Base-by-base conservation (phyloP, 768 basidiomycete genomes). In the Pleurotus tuber-regium region DNA sequence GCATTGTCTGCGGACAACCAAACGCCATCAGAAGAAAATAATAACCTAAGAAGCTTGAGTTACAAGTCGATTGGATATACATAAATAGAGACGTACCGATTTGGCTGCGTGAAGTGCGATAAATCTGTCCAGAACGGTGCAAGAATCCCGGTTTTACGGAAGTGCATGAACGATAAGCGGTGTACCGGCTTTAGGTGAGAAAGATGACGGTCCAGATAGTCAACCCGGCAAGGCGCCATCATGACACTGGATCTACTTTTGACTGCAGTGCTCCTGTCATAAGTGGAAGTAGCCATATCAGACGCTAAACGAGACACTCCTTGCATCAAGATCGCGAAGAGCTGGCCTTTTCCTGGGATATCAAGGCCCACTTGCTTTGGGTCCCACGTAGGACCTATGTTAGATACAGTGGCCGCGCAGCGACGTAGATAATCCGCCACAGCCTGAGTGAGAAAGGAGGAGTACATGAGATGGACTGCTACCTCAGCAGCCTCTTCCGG, bases 1-100 rank as follows among this genome's bases (percentile, higher is more conserved):
- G 68, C 68, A 23, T 60, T 66, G 54, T 77, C 75, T 7, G 62
- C 64, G 30, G 60, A 43, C 25, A 74, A 47, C 75, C 75, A 77
- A 19, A 55, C 44, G 9, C 75, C 73, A 11, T 61, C 18, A 1
- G 66, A 41, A 8, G 68, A 62, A 51, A 75, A 79, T 21, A 79
- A 63, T 24, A 75, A 64, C 10, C 71, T 63, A 36, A 9, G 4
- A 11, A 41, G 11, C 16, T 14, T 18, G 26, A 6, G 23, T 21
- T 9, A 36, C 7, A 14, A 31, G 30, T 31, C 30, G 14, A 31
- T 16, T 12, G 38, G 18, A 40, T 40, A 11, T 23, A 44, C 3
- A 19, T 23, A 19, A 18, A 29, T 10, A 16, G 24, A 14, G 8
- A 30, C 54, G 43, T 42, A 65, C 67, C 65, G 59, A 52, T 70